Percentiles rank a stretch among this genome's conserved stretches.
These are phyloP conservation scores for Pichia sp. DNA, from an alignment of 1,139 yeast genomes.

Conservation along the genomic window DNA sequence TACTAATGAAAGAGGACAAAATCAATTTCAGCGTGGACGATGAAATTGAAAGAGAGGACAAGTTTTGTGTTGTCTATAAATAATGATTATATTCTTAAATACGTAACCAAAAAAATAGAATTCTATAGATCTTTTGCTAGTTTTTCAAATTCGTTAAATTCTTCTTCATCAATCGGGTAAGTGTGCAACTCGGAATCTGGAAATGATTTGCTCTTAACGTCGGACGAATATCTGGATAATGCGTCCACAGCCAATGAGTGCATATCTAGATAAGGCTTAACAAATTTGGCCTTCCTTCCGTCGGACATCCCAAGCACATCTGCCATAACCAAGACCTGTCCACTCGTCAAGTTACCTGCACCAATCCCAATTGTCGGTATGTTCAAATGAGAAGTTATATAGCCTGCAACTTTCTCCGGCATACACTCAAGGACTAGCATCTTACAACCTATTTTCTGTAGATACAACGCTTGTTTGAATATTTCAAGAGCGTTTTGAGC, in stretches of 20 bases:
- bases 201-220: slow-evolving; percentile 51
- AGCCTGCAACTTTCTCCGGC: slow-evolving; percentile 68
- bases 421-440: slow-evolving; percentile 78
- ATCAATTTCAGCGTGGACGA: slow-evolving; percentile 20
- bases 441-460: slow-evolving; percentile 78
- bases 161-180: slow-evolving; percentile 66
- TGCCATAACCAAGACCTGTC: slow-evolving; percentile 85
- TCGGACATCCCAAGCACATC: slow-evolving; percentile 80
- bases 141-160: slow-evolving; percentile 46
- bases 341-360: slow-evolving; percentile 80
- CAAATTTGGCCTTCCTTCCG: slow-evolving; percentile 59
- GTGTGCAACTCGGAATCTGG: slow-evolving; percentile 66
- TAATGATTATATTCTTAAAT: slow-evolving; percentile 4
- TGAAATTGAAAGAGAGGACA: slow-evolving; percentile 14
- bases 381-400: slow-evolving; percentile 53
- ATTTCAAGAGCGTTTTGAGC: slow-evolving; percentile 55
- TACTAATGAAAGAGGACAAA: slow-evolving; percentile 28
- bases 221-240: slow-evolving; percentile 50
- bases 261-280: slow-evolving; percentile 61
- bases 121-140: slow-evolving; percentile 23
- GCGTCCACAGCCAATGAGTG: slow-evolving; percentile 50
- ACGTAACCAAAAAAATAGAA: not conserved
- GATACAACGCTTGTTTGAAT: slow-evolving; percentile 60
- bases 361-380: slow-evolving; percentile 96
- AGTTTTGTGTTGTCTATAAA: slow-evolving; percentile 21